These are phyloP conservation scores for Lindgomyces ingoldianus DNA, from an alignment of 495 filamentous ascomycete genomes.

Conservation along the genomic window DNA sequence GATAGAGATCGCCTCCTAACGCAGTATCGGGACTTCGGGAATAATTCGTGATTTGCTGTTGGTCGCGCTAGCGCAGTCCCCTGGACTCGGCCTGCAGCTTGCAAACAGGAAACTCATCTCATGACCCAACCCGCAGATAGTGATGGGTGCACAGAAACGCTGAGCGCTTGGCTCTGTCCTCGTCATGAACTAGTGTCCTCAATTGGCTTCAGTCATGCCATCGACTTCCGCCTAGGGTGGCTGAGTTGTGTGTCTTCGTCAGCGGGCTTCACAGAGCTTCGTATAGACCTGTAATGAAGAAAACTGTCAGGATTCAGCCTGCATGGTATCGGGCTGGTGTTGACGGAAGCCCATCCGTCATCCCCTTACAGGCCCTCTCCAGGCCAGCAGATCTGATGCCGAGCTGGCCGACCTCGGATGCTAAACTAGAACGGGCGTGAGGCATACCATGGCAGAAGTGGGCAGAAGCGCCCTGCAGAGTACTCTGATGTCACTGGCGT, in stretches of 20 bases:
- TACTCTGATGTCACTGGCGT: conserved; percentile 12
- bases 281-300: no score
- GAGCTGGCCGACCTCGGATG: not conserved
- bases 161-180: not conserved
- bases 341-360: not conserved
- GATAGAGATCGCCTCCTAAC: conserved; percentile 10
- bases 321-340: not conserved
- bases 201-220: not conserved
- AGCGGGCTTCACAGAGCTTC: not conserved
- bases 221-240: conserved; percentile 14
- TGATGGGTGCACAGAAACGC: not conserved
- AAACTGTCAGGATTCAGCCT: no score
- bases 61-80: not conserved
- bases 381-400: not conserved
- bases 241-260: conserved; percentile 19
- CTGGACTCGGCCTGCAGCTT: not conserved
- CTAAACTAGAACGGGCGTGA: conserved; percentile 1
- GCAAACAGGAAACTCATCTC: conserved; percentile 5
- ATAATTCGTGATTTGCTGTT: not conserved
- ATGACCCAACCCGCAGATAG: conserved; percentile 11
- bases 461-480: conserved; percentile 7
- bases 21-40: conserved; percentile 1
- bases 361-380: not conserved
- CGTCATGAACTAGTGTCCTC: not conserved
- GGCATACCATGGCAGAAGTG: not conserved